A percentile compares a stretch with the other conserved stretches of the same genome.
Evolutionary conservation across 1,284 basidiomycete species (phyloP).

Genomic region (Puccinia hordei): DNA sequence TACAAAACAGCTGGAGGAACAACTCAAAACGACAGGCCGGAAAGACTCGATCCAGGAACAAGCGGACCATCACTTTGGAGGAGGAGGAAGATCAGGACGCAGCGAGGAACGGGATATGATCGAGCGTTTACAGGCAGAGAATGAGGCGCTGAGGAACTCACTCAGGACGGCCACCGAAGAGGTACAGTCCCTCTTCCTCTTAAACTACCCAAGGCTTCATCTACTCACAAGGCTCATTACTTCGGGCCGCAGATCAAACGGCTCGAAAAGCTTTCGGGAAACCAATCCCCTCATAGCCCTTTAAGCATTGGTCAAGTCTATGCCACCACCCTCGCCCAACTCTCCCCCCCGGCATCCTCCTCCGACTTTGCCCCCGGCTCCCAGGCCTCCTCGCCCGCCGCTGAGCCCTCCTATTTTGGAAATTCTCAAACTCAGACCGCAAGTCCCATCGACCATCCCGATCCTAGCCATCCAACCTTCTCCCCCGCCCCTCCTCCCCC

Average conservation of each 20-base stretch:
- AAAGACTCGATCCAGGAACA: background rate
- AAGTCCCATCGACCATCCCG: too few relatives aligned
- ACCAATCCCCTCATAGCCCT: constrained; percentile 8
- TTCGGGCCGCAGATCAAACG: background rate
- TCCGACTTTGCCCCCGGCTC: constrained; percentile 20
- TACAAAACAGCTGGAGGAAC: constrained; percentile 33
- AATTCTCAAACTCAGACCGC: background rate
- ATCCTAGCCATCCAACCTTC: too few relatives aligned
- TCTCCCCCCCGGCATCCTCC: constrained; percentile 37
- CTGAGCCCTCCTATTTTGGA: constrained; percentile 10
- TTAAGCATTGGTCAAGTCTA: constrained; percentile 36
- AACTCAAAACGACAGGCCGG: background rate
- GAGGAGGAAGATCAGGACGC: background rate
- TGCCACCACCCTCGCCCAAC: constrained; percentile 14
- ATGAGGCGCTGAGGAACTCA: constrained; percentile 16
- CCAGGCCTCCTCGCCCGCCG: constrained; percentile 30
- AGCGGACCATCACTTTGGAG: background rate
- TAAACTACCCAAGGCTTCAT: too few relatives aligned
- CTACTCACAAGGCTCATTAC: background rate
- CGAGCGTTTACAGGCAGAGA: constrained; percentile 28
- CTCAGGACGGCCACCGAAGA: constrained; percentile 24
- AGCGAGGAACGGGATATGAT: constrained; percentile 19
- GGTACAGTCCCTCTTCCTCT: background rate
- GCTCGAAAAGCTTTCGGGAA: background rate
- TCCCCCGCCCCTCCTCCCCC: too few relatives aligned